phyloP scores from a whole-genome alignment of 2,329 filamentous ascomycete genomes.

The Talaromyces marneffei region DNA sequence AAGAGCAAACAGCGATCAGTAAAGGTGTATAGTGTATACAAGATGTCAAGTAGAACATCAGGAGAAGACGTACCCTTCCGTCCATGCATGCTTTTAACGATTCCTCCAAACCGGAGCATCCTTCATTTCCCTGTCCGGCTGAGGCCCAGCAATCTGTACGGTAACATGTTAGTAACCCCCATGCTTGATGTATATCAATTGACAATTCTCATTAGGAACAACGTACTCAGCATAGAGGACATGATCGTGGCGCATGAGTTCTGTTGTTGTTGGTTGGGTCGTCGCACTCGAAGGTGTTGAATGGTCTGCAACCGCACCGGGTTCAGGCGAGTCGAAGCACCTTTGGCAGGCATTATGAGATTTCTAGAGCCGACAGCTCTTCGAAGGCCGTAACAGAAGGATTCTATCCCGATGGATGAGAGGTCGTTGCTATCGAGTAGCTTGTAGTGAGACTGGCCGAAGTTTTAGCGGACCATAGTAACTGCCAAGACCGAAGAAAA shows the following conservation, averaged over 20 bases:
- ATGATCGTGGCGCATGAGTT: conserved; percentile 63
- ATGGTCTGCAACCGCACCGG: conserved; percentile 44
- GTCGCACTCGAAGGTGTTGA: conserved; percentile 55
- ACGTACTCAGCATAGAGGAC: conserved; percentile 60
- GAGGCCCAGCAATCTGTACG: conserved; percentile 43
- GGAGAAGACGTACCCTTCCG: conserved; percentile 54
- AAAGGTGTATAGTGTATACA: not conserved
- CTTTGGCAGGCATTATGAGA: conserved; percentile 39
- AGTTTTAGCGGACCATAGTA: not conserved
- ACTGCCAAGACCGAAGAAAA: conserved; percentile 12
- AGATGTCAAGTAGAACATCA: not conserved
- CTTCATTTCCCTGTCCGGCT: conserved; percentile 45
- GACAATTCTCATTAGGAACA: not conserved
- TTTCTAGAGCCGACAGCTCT: not conserved
- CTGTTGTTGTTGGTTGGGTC: conserved; percentile 55
- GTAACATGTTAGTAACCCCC: not conserved
- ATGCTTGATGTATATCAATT: not conserved
- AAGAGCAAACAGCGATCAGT: conserved; percentile 2
- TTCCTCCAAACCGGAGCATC: conserved; percentile 56
- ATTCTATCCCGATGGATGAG: not conserved
- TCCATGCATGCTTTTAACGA: conserved; percentile 71
- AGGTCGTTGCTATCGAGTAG: not conserved
- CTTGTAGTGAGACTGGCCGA: not conserved
- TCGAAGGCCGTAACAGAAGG: not conserved
- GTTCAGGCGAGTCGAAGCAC: conserved; percentile 39